Evolutionary conservation across 2,329 filamentous ascomycete genomes (phyloP).

Genomic region (Fusarium caatingaense): DNA sequence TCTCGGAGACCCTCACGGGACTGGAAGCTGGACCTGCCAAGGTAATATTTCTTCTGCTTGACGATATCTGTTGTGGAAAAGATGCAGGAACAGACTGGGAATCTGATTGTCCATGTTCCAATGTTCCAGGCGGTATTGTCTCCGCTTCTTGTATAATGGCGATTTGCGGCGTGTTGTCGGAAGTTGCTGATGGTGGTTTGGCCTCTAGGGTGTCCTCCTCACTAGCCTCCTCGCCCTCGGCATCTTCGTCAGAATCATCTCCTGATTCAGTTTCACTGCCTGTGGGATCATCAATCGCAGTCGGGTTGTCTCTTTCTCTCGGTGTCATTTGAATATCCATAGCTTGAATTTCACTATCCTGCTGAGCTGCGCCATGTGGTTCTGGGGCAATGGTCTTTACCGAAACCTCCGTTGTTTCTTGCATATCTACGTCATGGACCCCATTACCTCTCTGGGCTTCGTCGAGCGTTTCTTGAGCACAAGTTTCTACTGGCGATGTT

Average conservation of each 20-base stretch:
- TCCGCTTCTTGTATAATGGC: not conserved
- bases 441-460: not conserved
- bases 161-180: not conserved
- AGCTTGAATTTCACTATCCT: not conserved
- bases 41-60: not conserved
- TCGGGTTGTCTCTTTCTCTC: not conserved
- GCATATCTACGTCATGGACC: constrained; percentile 8
- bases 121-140: not conserved
- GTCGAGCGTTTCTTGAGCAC: not conserved
- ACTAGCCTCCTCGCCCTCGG: too few relatives aligned
- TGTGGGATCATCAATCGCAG: not conserved
- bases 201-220: not conserved
- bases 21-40: not conserved
- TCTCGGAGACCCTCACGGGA: not conserved
- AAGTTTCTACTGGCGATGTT: not conserved
- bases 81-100: constrained; percentile 12
- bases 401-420: not conserved
- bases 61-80: not conserved
- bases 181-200: not conserved
- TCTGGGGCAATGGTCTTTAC: not conserved
- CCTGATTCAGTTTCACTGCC: not conserved
- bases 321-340: constrained; percentile 2
- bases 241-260: not conserved
- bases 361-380: not conserved
- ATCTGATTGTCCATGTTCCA: not conserved